Base-by-base conservation (phyloP, 768 basidiomycete species). In the Suillus lakei region DNA sequence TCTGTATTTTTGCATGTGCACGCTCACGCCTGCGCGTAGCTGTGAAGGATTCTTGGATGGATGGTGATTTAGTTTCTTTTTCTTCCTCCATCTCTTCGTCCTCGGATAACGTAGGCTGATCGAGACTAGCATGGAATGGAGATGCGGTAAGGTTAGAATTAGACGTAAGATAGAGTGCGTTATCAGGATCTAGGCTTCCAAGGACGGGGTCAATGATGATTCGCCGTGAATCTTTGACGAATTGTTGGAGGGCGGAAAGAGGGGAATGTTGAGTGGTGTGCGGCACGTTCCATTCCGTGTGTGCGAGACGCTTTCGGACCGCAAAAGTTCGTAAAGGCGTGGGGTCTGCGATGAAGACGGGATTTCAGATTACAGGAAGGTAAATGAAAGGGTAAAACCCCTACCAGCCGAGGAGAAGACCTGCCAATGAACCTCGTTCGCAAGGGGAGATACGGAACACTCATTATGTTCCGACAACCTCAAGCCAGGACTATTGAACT, bases 341-440 rank as follows among this genome's bases (percentile, higher is more conserved):
- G 2, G 88, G 81, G 68, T 92, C 91, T 91, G 64, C 26, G 18
- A 65, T 34, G 41, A 55, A 51, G 54, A 32, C 54, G 53, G 38
- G 28, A 28, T 41, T 44, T 38, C 15, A 60, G 61, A 62, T 48
- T 69, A 59, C 30, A 54, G 21, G 39, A 26, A 39, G 30, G 50
- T 30, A 44, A 10, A 48, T 39, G 44, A 41, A 21, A 36, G 1
- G 44, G 51, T 26, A 30, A 63, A 43, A 73, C 80, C 59, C 72
- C 26, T 59, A 92, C 91, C 90, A 69, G 80, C 79, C 7, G 80
- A 79, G 12, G 82, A 79, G 71, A 88, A 92, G 1, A 84, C 70
- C 13, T 82, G 74, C 92, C 91, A 93, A 67, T 92, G 80, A 54
- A 92, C 79, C 38, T 81, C 80, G 64, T 82, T 73, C 4, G 86